These are phyloP conservation scores for Penicillium fimorum DNA, from an alignment of 495 filamentous ascomycete species.

Conservation along the genomic window DNA sequence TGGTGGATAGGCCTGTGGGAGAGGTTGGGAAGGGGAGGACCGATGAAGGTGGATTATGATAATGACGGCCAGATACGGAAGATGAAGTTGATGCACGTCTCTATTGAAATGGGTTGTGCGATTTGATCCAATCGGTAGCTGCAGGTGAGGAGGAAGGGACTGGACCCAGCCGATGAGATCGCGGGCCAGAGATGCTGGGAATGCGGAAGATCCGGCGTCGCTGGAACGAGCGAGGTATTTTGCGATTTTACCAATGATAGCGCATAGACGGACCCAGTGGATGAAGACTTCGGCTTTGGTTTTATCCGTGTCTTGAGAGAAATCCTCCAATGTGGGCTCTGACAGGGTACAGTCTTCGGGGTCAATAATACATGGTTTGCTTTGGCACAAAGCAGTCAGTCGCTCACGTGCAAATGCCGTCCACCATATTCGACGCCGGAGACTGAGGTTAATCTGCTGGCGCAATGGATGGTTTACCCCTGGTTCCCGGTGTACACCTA, in stretches of 20 bases:
- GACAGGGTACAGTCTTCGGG: conserved; percentile 34
- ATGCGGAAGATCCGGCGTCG: conserved; percentile 8
- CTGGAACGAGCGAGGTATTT: conserved; percentile 27
- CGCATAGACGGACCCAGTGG: conserved; percentile 34
- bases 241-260: conserved; percentile 34
- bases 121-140: conserved; percentile 28
- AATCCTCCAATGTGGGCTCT: conserved; percentile 32
- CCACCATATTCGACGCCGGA: conserved; percentile 39
- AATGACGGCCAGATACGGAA: conserved; percentile 38
- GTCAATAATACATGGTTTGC: conserved; percentile 37
- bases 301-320: conserved; percentile 15
- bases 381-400: conserved; percentile 36
- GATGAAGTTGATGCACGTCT: conserved; percentile 37
- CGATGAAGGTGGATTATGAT: conserved; percentile 36
- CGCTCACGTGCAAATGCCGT: conserved; percentile 39
- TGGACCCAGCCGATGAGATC: conserved; percentile 34
- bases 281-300: conserved; percentile 36
- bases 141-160: conserved; percentile 30
- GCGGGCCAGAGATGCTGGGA: conserved; percentile 26
- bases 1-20: conserved; percentile 33
- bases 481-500: conserved; percentile 35
- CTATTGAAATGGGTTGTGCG: conserved; percentile 31
- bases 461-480: conserved; percentile 10
- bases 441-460: conserved; percentile 22
- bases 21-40: conserved; percentile 22